phyloP scores from a whole-genome alignment of 108 stramenopile genomes.

The Nitzschia inconspicua region DNA sequence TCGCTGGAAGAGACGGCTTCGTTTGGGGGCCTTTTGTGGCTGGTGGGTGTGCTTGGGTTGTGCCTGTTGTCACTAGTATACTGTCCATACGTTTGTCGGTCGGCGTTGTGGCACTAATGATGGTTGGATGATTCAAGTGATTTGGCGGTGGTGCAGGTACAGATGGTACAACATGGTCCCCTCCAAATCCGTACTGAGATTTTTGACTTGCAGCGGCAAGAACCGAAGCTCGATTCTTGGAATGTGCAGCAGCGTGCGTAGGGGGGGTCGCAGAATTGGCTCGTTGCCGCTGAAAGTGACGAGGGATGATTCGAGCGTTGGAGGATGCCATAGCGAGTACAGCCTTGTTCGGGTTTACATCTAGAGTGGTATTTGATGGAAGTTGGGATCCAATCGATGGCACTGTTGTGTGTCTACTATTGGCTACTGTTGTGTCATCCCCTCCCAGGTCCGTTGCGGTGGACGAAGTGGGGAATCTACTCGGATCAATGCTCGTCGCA shows the following conservation, averaged over 20 bases:
- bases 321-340: too few relatives aligned
- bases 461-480: constrained; percentile 7
- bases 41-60: neutral
- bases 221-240: constrained; percentile 44
- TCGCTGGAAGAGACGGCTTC: neutral
- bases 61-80: neutral
- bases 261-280: constrained; percentile 19
- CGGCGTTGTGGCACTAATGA: neutral
- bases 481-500: too few relatives aligned
- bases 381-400: neutral
- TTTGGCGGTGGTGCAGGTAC: constrained; percentile 55
- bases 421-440: too few relatives aligned
- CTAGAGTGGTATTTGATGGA: neutral
- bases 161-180: constrained; percentile 61
- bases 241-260: constrained; percentile 36
- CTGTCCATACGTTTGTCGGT: neutral
- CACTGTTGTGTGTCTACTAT: neutral
- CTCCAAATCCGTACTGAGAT: constrained; percentile 76
- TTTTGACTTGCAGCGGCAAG: constrained; percentile 42
- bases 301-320: neutral
- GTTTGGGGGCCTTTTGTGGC: neutral
- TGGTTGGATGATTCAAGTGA: neutral
- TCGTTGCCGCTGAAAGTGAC: constrained; percentile 6
- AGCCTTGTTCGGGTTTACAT: neutral
- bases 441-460: too few relatives aligned